A percentile compares a stretch with the other conserved stretches of the same genome.
These are phyloP conservation scores for Talaromyces thailandensis DNA, from an alignment of 495 filamentous ascomycete species.

Conservation along the genomic window DNA sequence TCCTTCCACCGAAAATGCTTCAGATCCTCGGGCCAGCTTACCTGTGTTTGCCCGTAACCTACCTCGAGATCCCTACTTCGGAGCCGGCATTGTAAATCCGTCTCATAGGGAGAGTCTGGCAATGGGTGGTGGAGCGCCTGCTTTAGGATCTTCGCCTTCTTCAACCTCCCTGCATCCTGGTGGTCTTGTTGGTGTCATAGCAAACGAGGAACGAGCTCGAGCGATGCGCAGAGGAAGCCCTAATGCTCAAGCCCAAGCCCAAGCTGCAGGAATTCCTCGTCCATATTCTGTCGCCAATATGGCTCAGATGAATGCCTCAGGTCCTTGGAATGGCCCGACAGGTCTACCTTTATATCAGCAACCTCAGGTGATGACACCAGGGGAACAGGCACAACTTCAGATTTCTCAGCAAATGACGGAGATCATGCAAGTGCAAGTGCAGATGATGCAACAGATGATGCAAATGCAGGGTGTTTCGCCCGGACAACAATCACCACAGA, in stretches of 20 bases:
- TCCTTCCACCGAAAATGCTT: slow-evolving; percentile 35
- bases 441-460: slow-evolving; percentile 70
- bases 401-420: slow-evolving; percentile 81
- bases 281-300: slow-evolving; percentile 40
- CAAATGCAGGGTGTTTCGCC: slow-evolving; percentile 49
- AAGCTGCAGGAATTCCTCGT: slow-evolving; percentile 33
- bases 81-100: slow-evolving; percentile 68
- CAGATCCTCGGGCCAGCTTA: slow-evolving; percentile 38
- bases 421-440: slow-evolving; percentile 93
- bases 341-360: slow-evolving; percentile 15
- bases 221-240: slow-evolving; percentile 75
- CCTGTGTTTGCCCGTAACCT: slow-evolving; percentile 83
- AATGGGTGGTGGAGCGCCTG: slow-evolving; percentile 49
- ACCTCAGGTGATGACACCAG: slow-evolving; percentile 31
- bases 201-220: slow-evolving; percentile 67
- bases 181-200: slow-evolving; percentile 87
- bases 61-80: slow-evolving; percentile 83
- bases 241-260: slow-evolving; percentile 46
- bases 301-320: slow-evolving; percentile 29
- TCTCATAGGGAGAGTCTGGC: slow-evolving; percentile 69
- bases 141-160: slow-evolving; percentile 21
- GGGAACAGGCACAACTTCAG: slow-evolving; percentile 71
- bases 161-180: slow-evolving; percentile 42
- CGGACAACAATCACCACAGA: slow-evolving; percentile 18
- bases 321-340: slow-evolving; percentile 7